Percentiles rank a stretch among this genome's conserved stretches.
Conservation (phyloP, 2,329 filamentous ascomycete genomes). For the Aspergillus japonicus region DNA sequence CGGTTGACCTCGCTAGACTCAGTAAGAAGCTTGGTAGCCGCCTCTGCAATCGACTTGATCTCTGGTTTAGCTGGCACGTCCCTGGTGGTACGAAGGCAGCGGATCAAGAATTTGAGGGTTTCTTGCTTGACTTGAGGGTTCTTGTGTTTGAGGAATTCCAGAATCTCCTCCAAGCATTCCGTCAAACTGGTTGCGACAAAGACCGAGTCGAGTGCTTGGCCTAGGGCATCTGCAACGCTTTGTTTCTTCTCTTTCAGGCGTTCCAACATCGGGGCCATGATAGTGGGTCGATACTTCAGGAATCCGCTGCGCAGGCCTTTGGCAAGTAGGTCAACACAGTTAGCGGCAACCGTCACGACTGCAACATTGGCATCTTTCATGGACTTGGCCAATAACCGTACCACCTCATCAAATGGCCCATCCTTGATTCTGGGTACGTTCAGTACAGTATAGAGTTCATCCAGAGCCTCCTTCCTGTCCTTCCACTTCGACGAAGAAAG, state of each 20-base stretch:
- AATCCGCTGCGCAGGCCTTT: conserved; percentile 80
- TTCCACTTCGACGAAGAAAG: conserved; percentile 96
- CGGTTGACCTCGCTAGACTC: conserved; percentile 84
- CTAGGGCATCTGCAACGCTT: conserved; percentile 81
- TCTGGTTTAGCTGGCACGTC: conserved; percentile 83
- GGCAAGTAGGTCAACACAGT: conserved; percentile 85
- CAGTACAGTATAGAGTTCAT: conserved; percentile 71
- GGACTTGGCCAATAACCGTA: conserved; percentile 80
- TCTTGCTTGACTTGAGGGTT: conserved; percentile 98
- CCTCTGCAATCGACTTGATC: conserved; percentile 80
- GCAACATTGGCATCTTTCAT: conserved; percentile 99
- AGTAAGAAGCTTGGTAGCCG: conserved; percentile 81
- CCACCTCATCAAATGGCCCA: conserved; percentile 79
- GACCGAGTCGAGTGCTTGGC: conserved; percentile 74
- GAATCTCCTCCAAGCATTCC: conserved; percentile 88
- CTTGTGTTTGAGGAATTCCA: conserved; percentile 84
- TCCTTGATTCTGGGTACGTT: conserved; percentile 93
- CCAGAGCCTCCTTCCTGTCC: conserved; percentile 90
- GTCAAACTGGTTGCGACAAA: conserved; percentile 67
- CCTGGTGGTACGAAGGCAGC: conserved; percentile 77
- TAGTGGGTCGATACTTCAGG: conserved; percentile 71
- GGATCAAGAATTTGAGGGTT: conserved; percentile 87
- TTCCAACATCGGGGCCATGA: conserved; percentile 91
- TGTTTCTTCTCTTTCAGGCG: conserved; percentile 97
- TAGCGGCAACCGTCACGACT: conserved; percentile 88